Base-by-base conservation (phyloP, 768 basidiomycete genomes). In the Leccinum rimulosum region DNA sequence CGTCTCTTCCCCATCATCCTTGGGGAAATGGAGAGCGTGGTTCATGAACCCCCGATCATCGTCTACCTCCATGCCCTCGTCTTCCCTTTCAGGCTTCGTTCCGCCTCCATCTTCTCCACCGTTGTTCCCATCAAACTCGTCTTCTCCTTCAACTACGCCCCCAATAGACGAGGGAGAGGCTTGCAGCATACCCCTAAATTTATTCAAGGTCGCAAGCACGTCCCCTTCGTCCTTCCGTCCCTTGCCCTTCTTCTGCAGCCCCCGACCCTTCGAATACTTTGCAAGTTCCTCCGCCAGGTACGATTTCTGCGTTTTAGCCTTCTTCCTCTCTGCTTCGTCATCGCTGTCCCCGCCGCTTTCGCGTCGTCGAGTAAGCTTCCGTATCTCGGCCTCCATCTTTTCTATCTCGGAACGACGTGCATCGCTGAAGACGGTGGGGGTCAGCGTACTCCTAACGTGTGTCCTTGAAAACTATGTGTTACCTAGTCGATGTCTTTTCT, bases 371-470 rank as follows among this genome's bases (percentile, higher is more conserved):
- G 84, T 79, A 7, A 96, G 83, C 61, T 84, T 88, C 27, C 91
- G 87, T 56, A 98, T 89, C 49, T 93, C 90, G 7, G 84, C 85
- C 72, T 98, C 93, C 86, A 98, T 91, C 66, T 83, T 87, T 64
- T 86, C 87, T 53, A 97, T 91, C 70, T 94, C 87, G 7, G 84
- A 78, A 67, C 87, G 83, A 22, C 90, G 88, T 11, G 82, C 74
- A 35, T 80, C 79, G 54, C 89, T 93, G 58, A 4, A 50, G 36
- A 30, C 5, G 22, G 52, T 52, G 59, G 45, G 38, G 35, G 33
- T 59, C 27, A 68, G 52, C 25, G 19, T 25, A 22, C 28, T 14
- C 10, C 33, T 27, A 15, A 2, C 30, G 0, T 5, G 38, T 4
- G 19, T 31, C 38, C 19, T 25, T 10, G 28, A 65, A 48, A 52